Conservation (phyloP, 371 early-diverging fungal species). For the Zancudomyces culisetae region DNA sequence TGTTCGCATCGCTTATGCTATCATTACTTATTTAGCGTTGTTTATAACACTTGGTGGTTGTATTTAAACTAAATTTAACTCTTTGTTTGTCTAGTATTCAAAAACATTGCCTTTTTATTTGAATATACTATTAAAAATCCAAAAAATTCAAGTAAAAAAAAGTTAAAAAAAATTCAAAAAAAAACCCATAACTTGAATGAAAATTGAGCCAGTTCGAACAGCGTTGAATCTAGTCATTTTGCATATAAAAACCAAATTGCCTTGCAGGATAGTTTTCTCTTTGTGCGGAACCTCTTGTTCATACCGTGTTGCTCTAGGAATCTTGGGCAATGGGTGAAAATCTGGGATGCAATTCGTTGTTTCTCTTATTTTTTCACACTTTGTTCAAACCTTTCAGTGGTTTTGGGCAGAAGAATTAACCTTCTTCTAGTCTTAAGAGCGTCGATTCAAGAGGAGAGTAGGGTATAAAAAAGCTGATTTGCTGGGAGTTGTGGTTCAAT, state of each 20-base stretch:
- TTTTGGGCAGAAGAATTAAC: too few species aligned
- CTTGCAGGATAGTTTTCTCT: too few species aligned
- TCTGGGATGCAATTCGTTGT: neutral
- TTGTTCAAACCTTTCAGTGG: neutral
- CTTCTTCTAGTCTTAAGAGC: too few species aligned
- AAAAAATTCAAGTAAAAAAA: neutral
- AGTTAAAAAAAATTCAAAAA: neutral
- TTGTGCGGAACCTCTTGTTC: slow-evolving; percentile 3
- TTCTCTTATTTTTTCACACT: neutral
- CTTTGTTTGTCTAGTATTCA: neutral
- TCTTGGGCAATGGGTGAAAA: neutral
- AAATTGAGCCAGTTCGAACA: neutral
- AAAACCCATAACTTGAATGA: neutral
- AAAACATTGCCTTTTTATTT: neutral
- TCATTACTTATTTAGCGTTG: neutral
- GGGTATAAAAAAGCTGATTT: neutral
- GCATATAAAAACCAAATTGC: neutral
- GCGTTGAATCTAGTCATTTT: neutral
- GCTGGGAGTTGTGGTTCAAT: too few species aligned
- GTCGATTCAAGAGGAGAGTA: slow-evolving; percentile 3
- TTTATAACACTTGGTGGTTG: neutral
- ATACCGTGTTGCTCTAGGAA: slow-evolving; percentile 3
- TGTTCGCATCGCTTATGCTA: neutral
- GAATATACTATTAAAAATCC: neutral
- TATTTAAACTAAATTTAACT: neutral